A percentile compares a stretch with the other conserved stretches of the same genome.
These are phyloP conservation scores for Thelephora ganbajun DNA, from an alignment of 768 basidiomycete species.

Conservation along the genomic window DNA sequence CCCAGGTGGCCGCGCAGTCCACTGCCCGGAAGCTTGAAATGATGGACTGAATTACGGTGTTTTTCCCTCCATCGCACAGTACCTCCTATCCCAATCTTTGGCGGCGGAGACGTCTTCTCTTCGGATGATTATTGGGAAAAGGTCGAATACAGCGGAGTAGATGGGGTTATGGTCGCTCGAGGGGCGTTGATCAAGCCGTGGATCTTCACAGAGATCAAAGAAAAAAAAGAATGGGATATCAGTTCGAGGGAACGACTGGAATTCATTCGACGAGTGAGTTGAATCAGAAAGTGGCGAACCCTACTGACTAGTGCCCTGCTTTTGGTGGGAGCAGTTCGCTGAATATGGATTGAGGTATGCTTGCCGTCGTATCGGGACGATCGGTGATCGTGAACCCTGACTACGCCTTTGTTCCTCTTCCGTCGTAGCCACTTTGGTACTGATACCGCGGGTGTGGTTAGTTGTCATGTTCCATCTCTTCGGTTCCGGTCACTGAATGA, in stretches of 20 bases:
- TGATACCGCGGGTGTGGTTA: constrained; percentile 64
- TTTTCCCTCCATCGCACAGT: constrained; percentile 28
- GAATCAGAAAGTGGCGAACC: not conserved
- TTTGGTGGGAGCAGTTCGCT: constrained; percentile 40
- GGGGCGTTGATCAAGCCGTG: constrained; percentile 94
- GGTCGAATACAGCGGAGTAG: constrained; percentile 71
- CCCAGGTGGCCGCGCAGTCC: too few relatives aligned
- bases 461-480: not conserved
- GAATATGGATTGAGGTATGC: constrained; percentile 73
- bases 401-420: constrained; percentile 2
- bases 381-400: not conserved
- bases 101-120: constrained; percentile 92
- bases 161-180: constrained; percentile 90
- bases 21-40: too few relatives aligned
- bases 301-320: not conserved
- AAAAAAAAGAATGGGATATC: constrained; percentile 88
- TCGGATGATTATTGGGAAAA: constrained; percentile 69
- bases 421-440: constrained; percentile 61
- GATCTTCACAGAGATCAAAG: constrained; percentile 94
- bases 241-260: constrained; percentile 74
- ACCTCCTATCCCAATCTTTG: constrained; percentile 84
- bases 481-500: not conserved
- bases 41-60: not conserved
- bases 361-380: not conserved
- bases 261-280: constrained; percentile 53